phyloP scores from a whole-genome alignment of 331 rosid species.

The Quercus phellos region DNA sequence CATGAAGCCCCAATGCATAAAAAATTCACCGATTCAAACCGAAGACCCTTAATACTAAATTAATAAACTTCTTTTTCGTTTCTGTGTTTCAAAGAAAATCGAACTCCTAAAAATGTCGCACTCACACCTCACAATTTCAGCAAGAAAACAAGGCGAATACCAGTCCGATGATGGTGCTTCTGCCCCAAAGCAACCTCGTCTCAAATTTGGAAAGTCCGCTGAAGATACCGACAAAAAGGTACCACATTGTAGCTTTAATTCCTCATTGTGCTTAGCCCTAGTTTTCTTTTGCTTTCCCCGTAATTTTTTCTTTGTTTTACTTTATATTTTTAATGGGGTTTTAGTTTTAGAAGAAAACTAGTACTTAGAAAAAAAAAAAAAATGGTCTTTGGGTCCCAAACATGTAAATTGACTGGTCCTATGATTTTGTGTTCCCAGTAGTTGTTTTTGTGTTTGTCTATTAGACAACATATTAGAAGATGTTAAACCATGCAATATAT shows the following conservation, averaged over 20 bases:
- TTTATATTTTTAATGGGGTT: not conserved
- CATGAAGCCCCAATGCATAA: no score
- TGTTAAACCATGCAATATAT: not conserved
- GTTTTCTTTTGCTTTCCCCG: not conserved
- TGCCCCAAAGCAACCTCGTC: slow-evolving; percentile 54
- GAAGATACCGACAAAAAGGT: slow-evolving; percentile 76
- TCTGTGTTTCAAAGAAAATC: not conserved
- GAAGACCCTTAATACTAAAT: no score
- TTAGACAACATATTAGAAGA: not conserved
- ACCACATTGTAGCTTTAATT: not conserved
- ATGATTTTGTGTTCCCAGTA: not conserved
- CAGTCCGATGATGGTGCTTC: slow-evolving; percentile 60
- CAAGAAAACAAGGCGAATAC: slow-evolving; percentile 51
- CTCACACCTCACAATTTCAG: slow-evolving; percentile 40
- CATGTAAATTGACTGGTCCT: not conserved
- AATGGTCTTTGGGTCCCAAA: no score
- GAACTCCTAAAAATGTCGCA: slow-evolving; percentile 7
- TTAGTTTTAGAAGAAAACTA: not conserved
- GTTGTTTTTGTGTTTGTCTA: not conserved
- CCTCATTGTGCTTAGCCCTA: not conserved
- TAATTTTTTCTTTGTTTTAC: not conserved
- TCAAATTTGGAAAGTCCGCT: slow-evolving; percentile 49
- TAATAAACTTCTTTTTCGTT: no score
- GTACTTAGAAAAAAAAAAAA: no score
- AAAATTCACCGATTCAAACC: no score